Base-by-base conservation (phyloP, 495 filamentous ascomycete genomes). In the Podospora pseudocomata region DNA sequence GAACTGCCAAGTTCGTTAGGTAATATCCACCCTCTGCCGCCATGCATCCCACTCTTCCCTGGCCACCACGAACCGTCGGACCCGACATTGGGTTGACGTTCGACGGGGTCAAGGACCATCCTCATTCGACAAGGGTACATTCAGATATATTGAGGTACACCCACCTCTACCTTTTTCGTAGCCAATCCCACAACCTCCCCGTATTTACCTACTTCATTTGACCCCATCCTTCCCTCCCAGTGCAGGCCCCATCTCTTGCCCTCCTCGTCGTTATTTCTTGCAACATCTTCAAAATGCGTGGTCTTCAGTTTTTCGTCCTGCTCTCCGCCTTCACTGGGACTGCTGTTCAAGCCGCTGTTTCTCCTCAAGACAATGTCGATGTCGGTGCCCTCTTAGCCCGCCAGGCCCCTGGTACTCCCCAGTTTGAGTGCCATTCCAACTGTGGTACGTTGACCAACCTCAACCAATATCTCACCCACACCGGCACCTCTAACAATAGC, bases 371-470 rank as follows among this genome's bases (percentile, higher is more conserved):
- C 60, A 59, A 68, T 23, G 63, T 49, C 49, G 68, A 60, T 54
- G 65, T 75, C 39, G 39, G 65, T 26, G 65, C 6, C 1, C 60
- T 65, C 53, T 26, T 73, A n/a, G 57, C 64, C 11, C 60, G 73
- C 4, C 73, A 75, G 54, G 70, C 70, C 5, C 73, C 73, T 11
- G 62, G 65, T 39, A 65, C 71, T 3, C 72, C 74, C 5, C 58
- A 68, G 23, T 74, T 67, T 39, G 61, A 74, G 9, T 76, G 70
- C 67, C 73, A 75, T 65, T 56, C 30, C 62, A 54, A 66, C 63
- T 75, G 71, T 69, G 74, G 74, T 76, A 68, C 28, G 62, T 59
- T 27, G 34, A 53, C 63, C 20, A 2, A 11, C 39, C 39, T 49
- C 39, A 13, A 49, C 5, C 39, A 16, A 49, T 11, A 11, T 9